Conservation (phyloP, 2,329 filamentous ascomycete genomes). For the Bipolaris zeicola region DNA sequence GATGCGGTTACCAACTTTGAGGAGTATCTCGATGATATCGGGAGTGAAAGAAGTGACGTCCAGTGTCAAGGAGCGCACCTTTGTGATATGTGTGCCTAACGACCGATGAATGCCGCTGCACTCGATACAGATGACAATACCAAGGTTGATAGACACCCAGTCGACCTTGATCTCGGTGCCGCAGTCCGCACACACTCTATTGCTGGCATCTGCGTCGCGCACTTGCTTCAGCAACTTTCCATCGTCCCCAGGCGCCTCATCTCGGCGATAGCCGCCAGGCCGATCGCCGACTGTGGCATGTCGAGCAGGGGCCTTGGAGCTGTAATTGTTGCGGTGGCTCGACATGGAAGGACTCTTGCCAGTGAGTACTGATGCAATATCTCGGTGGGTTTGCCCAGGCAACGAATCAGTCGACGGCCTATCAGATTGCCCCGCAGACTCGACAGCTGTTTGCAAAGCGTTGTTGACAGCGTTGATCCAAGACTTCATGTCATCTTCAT, state of each 20-base stretch:
- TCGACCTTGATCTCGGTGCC: conserved; percentile 91
- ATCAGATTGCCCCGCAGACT: conserved; percentile 68
- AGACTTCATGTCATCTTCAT: conserved; percentile 95
- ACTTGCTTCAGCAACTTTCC: conserved; percentile 86
- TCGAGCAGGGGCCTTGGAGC: conserved; percentile 70
- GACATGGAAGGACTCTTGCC: conserved; percentile 83
- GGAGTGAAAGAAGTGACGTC: conserved; percentile 96
- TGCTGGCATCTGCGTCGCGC: conserved; percentile 88
- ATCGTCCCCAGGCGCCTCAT: conserved; percentile 77
- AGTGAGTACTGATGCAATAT: conserved; percentile 90
- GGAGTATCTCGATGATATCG: conserved; percentile 92
- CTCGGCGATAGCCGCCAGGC: conserved; percentile 70
- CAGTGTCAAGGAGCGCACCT: conserved; percentile 90
- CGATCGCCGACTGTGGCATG: conserved; percentile 91
- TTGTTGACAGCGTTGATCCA: conserved; percentile 99
- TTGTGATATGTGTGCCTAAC: conserved; percentile 95
- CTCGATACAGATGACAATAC: conserved; percentile 95
- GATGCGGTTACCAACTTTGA: conserved; percentile 89
- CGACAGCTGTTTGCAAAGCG: conserved; percentile 92
- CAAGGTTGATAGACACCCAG: conserved; percentile 98
- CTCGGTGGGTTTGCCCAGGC: conserved; percentile 68
- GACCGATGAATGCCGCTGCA: conserved; percentile 97
- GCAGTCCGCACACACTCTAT: conserved; percentile 93
- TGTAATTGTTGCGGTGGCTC: conserved; percentile 57
- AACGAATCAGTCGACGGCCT: conserved; percentile 59